Evolutionary conservation across 1,284 basidiomycete genomes (phyloP), one percentile per base, ranked within the genome.

Genomic region (Ustilago vetiveriae): DNA sequence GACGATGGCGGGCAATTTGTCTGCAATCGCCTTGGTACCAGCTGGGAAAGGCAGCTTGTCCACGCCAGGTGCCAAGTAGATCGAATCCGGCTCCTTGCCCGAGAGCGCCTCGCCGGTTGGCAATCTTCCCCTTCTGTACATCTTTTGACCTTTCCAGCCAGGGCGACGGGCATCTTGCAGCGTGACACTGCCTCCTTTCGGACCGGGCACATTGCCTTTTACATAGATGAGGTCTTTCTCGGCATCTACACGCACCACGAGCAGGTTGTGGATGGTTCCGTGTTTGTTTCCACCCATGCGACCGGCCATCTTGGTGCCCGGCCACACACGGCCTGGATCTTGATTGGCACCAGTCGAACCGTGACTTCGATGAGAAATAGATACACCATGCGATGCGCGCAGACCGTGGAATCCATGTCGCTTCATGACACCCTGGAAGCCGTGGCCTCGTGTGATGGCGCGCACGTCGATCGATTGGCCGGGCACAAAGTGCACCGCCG

Each of bases 251-350:
- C 93, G 90, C 57, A 95, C 87, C 30, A 98, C 92, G 2, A 89
- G 84, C 26, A 98, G 88, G 44, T 77, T 98, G 82, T 95, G 93
- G 11, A 88, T 87, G 26, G 79, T 81, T 33, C 69, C 65, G 52
- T 75, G 70, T 50, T 68, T 60, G 42, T 70, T 74, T 59, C 89
- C 90, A 51, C 96, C 96, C 87, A 97, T 90, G 41, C 90, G 89
- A 41, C 95, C 96, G 9, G 95, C 89, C 95, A 98, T 98, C 85
- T 97, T 98, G 85, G 94, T 97, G 37, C 95, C 95, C 16, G 94
- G 94, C 85, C 92, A 92, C 14, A 97, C 87, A 80, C 94, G 88
- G 48, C 94, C 94, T 32, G 94, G 94, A 79, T 96, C 92, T 63
- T 81, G 79, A 83, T 96, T 92, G 78, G 91, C 91, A 84, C 96